Conservation (phyloP, 1,284 basidiomycete species). For the Moesziomyces sp. region DNA sequence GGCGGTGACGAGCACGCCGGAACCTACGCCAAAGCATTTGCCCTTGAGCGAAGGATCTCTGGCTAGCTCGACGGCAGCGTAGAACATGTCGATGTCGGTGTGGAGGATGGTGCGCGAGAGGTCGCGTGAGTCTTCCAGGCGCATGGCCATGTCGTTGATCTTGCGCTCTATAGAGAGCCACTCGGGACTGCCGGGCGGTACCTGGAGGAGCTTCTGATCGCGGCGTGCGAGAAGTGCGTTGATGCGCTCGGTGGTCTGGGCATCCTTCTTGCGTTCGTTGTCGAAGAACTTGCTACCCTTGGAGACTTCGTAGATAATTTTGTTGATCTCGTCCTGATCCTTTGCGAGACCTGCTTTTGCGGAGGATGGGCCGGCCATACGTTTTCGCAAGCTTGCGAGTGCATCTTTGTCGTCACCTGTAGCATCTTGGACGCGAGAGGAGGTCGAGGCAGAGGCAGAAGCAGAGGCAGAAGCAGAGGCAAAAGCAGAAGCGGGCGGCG, state of each 20-base stretch:
- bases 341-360: constrained; percentile 63
- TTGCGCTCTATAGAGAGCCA: constrained; percentile 48
- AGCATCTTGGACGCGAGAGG: not conserved
- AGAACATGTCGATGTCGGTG: constrained; percentile 71
- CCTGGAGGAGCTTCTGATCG: constrained; percentile 46
- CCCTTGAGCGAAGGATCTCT: constrained; percentile 81
- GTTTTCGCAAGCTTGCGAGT: constrained; percentile 50
- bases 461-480: not conserved
- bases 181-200: constrained; percentile 35
- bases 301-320: constrained; percentile 62
- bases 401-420: constrained; percentile 41
- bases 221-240: constrained; percentile 65
- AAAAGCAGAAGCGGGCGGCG: not conserved
- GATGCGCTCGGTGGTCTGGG: constrained; percentile 79
- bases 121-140: constrained; percentile 82
- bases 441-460: not conserved
- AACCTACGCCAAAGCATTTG: constrained; percentile 63
- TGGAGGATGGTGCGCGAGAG: constrained; percentile 85
- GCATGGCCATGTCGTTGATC: constrained; percentile 70
- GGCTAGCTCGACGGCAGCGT: constrained; percentile 73
- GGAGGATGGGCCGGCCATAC: constrained; percentile 62
- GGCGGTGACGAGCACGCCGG: constrained; percentile 62
- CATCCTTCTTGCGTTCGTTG: constrained; percentile 86
- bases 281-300: constrained; percentile 69
- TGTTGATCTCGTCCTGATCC: constrained; percentile 59